Evolutionary conservation across 140 eudicot genomes (phyloP), one percentile per base, ranked within the genome.

Genomic region (Oenanthe javanica): DNA sequence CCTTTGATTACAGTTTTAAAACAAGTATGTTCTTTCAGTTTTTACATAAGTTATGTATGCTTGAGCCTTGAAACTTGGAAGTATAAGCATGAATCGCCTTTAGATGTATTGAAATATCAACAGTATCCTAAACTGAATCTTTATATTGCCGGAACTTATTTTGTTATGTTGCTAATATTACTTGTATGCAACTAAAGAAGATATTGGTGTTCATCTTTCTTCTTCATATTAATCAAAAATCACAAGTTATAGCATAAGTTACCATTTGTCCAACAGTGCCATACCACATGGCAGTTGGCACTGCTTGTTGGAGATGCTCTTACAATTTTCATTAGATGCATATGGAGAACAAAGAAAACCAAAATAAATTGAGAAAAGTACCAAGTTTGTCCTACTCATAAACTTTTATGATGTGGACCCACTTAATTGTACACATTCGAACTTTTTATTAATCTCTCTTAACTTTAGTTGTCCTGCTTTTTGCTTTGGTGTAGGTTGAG

Each of bases 401-500:
- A 4, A 21, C 36, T 40, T 46, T 46, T 5, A 21, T 74, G 57
- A 45, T 25, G 48, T 19, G 77, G 54, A 73, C 9, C 3, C 19
- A 21, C 5, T 46, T 7, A n/a, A 43, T 25, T 61, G 38, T 23
- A 9, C 36, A 23, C 70, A 19, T 2, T 59, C 6, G 67, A 19
- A 61, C 36, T 61, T 19, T n/a, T 19, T 61, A 61, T 61, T 36
- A 23, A 61, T n/a, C 14, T 61, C n/a, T 61, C 70, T n/a, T 61
- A 3, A 61, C 70, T 9, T 59, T 59, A 61, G 70, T 61, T 13
- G 18, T 23, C 59, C 55, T 81, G 77, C 54, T 73, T 10, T 59
- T 46, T 81, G 70, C 13, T 85, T 49, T 74, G 63, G 23, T 82
- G 42, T 36, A 77, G 98, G 98, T 94, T 75, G 96, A 90, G 76